Evolutionary conservation across 2,329 filamentous ascomycete genomes (phyloP), one percentile per base, ranked within the genome.

Genomic region (Botryotinia globosa): DNA sequence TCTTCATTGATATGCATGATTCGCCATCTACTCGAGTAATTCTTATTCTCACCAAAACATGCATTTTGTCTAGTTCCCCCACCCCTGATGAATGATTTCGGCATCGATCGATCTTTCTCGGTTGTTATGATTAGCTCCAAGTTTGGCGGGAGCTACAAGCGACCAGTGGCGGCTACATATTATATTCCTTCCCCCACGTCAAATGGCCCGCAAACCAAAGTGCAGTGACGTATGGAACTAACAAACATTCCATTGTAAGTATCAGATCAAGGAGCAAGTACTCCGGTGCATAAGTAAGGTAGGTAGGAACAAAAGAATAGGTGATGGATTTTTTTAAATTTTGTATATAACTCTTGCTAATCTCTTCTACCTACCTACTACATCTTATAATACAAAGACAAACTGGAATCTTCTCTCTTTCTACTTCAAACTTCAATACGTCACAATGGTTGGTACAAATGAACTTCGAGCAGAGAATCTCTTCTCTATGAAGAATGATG

Each of bases 391-490:
- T 18, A 42, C 8, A 56, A 56, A 32, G 1, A 56, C 4, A 65
- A 37, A 34, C 12, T 42, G 10, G 7, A 7, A 37, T 54, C 20
- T 9, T 56, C 25, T 42, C 32, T 25, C 18, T 32, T 4, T 54
- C 48, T 54, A n/a, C 9, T 62, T 62, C 42, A 25, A 69, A 22
- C 42, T 42, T 34, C 18, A n/a, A 56, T 8, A 29, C 51, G 4
- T 56, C 16, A 76, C 64, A 29, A 79, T 78, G 77, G 75, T 73
- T 51, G 73, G 68, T 54, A 78, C 78, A 14, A 72, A 75, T 45
- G 61, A 74, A 32, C 64, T 79, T 14, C 75, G 74, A 73, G 79
- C 78, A 12, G 74, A 90, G 79, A 75, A 84, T 83, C 81, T 92
- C 86, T 73, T 83, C 82, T 69, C 83, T 45, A 80, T 85, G 65